Base-by-base conservation (phyloP, 169 alveolate species). In the Miamiensis avidus region DNA sequence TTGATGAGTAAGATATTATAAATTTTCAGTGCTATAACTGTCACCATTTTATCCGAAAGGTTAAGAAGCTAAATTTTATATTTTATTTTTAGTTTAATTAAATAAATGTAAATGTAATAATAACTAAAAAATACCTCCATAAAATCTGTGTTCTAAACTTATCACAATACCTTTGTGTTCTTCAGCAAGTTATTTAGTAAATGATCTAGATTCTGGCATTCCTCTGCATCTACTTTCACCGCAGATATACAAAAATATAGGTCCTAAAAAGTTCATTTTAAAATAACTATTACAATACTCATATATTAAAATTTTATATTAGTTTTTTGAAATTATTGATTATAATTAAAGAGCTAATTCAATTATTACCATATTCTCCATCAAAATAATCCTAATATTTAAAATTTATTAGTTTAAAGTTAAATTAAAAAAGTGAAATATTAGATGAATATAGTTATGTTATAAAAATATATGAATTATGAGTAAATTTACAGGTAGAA, bases 151-250 rank as follows among this genome's bases (percentile, higher is more conserved):
- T 86, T 86, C 90, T 27, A 86, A 76, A 29, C 81, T 78, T 6
- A 86, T 65, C 4, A 86, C 90, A 25, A 75, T 81, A 30, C 87
- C 90, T 0, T 82, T 76, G 30, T 74, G 76, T 65, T 81, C 31
- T 82, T 86, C 74, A 65, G 90, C 90, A 49, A 86, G 64, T 33
- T 34, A 28, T 25, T 76, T 72, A 30, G 90, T 34, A 32, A 86
- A 81, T 20, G 90, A 81, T 31, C 82, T 65, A 69, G 34, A 79
- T 15, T 81, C 32, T 75, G 65, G 31, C 29, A 86, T 74, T 15
- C 90, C 90, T 16, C 75, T 64, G n/a, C 90, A 86, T 81, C 31
- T 81, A 83, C 90, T 76, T 86, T 86, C 90, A 34, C 90, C 90
- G 65, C 90, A 86, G 49, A 86, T 86, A 73, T 86, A 86, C 26